Evolutionary conservation across 768 basidiomycete species (phyloP).

Genomic region (Xerocomus brunneocitrinus): DNA sequence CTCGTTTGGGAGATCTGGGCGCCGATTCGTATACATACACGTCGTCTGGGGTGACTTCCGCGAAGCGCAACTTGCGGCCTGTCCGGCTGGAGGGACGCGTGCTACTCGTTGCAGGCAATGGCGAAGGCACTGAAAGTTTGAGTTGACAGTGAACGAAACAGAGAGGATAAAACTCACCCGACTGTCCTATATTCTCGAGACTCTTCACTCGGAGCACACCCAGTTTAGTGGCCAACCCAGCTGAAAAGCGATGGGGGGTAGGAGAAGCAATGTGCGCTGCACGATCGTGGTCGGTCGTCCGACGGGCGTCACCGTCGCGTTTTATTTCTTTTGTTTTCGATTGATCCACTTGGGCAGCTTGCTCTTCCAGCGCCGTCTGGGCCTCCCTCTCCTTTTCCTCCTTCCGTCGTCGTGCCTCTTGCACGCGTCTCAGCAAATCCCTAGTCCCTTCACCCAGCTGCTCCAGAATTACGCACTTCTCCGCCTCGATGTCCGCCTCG

Average conservation of each 20-base stretch:
- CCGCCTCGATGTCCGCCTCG: slow-evolving; percentile 62
- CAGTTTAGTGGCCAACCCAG: slow-evolving; percentile 17
- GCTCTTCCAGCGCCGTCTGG: neutral
- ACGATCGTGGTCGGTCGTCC: neutral
- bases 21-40: slow-evolving; percentile 81
- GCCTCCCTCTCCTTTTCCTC: neutral
- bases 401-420: slow-evolving; percentile 18
- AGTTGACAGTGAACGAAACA: neutral
- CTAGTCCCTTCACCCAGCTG: slow-evolving; percentile 65
- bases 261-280: slow-evolving; percentile 7
- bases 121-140: slow-evolving; percentile 32
- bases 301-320: neutral
- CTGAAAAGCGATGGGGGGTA: slow-evolving; percentile 5
- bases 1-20: slow-evolving; percentile 67
- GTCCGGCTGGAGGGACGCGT: slow-evolving; percentile 59
- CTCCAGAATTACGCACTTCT: slow-evolving; percentile 61
- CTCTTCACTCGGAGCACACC: slow-evolving; percentile 29
- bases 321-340: neutral
- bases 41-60: slow-evolving; percentile 67
- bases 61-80: slow-evolving; percentile 62
- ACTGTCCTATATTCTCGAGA: slow-evolving; percentile 23
- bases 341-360: neutral
- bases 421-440: slow-evolving; percentile 48
- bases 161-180: slow-evolving; percentile 9
- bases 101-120: slow-evolving; percentile 43